Evolutionary conservation across 164 flowering plant species (phyloP), one percentile per base, ranked within the genome.

Genomic region (Vitis labrusca): DNA sequence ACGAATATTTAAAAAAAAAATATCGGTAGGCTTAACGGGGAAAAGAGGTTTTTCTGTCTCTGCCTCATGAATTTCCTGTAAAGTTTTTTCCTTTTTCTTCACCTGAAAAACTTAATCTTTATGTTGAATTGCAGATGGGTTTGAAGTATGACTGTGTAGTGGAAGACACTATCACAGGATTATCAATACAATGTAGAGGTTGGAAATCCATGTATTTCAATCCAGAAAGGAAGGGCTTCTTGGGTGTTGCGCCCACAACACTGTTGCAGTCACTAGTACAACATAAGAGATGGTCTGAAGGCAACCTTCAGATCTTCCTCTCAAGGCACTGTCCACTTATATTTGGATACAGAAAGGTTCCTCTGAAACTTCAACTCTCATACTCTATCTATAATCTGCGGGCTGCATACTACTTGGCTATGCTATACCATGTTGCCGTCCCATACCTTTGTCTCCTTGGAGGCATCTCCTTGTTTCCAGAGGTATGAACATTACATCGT

Each of bases 81-180:
- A 32, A 32, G 44, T 3, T 32, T 3, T 32, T 32, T 32, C 44
- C 44, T 32, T 32, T 3, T 32, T 50, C 44, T 32, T 32, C 0
- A 32, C 6, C 44, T 32, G 0, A 32, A 32, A 6, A 32, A 6
- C 6, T 32, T 6, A 3, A 32, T 32, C 44, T 32, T 32, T 3
- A 11, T 50, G n/a, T 70, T 44, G 23, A 44, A 23, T 56, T 67
- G 75, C 72, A 81, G 84, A 73, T 78, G 79, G 81, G 85, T 16
- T 56, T 82, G 57, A 76, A 65, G 68, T 78, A 81, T 65, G 81
- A 77, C 19, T 78, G 73, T 63, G 71, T 70, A 59, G 77, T 71
- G 52, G 85, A 79, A 32, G 85, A 82, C 64, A 61, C 79, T 11
- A 64, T 82, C 53, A 82, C 83, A 62, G 83, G 85, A 2, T 53